Percentiles rank a stretch among this genome's conserved stretches.
Evolutionary conservation across 2,329 filamentous ascomycete genomes (phyloP).

Genomic region (Phaeosphaeriaceae sp.): DNA sequence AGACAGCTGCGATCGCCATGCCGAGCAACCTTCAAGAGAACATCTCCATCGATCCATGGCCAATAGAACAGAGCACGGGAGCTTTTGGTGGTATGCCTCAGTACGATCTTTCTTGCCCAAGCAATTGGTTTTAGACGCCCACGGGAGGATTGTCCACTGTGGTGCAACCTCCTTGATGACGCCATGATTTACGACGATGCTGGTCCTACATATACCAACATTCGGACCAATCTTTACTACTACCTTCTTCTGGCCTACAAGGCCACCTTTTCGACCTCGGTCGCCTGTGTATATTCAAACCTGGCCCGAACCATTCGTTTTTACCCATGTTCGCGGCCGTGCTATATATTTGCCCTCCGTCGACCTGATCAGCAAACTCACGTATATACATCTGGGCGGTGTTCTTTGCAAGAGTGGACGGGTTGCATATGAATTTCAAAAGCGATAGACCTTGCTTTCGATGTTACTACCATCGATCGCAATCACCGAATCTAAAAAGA

Average conservation of each 20-base stretch:
- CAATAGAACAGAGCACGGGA: conserved; percentile 35
- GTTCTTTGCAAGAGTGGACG: conserved; percentile 17
- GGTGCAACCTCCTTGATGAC: conserved; percentile 34
- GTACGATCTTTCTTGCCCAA: conserved; percentile 35
- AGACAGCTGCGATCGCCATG: conserved; percentile 41
- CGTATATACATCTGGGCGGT: conserved; percentile 29
- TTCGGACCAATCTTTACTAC: conserved; percentile 28
- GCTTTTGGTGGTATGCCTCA: conserved; percentile 30
- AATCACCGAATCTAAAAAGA: conserved; percentile 16
- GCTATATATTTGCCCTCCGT: conserved; percentile 25
- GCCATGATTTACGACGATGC: conserved; percentile 49
- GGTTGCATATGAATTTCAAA: conserved; percentile 25
- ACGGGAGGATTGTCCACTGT: conserved; percentile 19
- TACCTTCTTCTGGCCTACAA: conserved; percentile 21
- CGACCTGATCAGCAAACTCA: conserved; percentile 20
- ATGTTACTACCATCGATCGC: conserved; percentile 21
- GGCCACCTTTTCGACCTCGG: conserved; percentile 35
- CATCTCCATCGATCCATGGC: conserved; percentile 38
- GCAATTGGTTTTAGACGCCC: conserved; percentile 44
- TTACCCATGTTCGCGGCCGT: conserved; percentile 27
- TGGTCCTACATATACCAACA: conserved; percentile 34
- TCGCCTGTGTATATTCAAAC: conserved; percentile 47
- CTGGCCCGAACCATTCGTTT: conserved; percentile 31
- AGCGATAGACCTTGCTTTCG: conserved; percentile 32
- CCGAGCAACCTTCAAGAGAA: conserved; percentile 40